Base-by-base conservation (phyloP, 1,284 basidiomycete species). In the Malassezia brasiliensis region DNA sequence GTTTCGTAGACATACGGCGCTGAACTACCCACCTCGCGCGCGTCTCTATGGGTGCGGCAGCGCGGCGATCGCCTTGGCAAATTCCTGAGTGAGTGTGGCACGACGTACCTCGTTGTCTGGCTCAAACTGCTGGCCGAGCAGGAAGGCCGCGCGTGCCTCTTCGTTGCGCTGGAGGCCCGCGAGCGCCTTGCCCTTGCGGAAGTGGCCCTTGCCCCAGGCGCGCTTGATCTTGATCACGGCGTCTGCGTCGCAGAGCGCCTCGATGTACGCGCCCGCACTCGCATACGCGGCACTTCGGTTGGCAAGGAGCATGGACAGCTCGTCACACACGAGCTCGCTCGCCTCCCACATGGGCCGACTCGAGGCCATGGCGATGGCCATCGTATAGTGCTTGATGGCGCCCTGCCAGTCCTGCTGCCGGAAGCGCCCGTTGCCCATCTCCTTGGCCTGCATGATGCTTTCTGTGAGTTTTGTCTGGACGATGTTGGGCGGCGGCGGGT, bases 161-260 rank as follows among this genome's bases (percentile, higher is more conserved):
- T 83, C 78, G 50, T 82, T 77, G 45, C 80, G 79, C 12, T 80
- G 79, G 53, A 98, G 78, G n/a, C 83, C 88, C 5, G 86, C 79
- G 42, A 96, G 78, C 0, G 93, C 90, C 74, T 86, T 87, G 3
- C 86, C 88, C 66, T 85, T 93, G 62, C 93, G 80, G 79, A 93
- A 94, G 75, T 96, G 89, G 0, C 90, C 93, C 75, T 96, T 96
- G 66, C 85, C 83, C 93, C 93, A 98, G 28, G 83, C 83, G 55
- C 85, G 80, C 74, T 88, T 87, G 52, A 96, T 77, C 62, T 83
- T 77, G 41, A 93, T 85, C 64, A 96, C 90, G 1, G 85, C 83
- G 60, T 96, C 90, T 0, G 91, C 90, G 71, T 98, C 93, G 20
- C 85, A 85, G 7, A 96, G 78, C 2, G 91, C 88, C 45, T 84